Percentiles rank a stretch among this genome's conserved stretches.
phyloP scores from a whole-genome alignment of 192 early-diverging fungal species.

The Gonapodya prolifera region DNA sequence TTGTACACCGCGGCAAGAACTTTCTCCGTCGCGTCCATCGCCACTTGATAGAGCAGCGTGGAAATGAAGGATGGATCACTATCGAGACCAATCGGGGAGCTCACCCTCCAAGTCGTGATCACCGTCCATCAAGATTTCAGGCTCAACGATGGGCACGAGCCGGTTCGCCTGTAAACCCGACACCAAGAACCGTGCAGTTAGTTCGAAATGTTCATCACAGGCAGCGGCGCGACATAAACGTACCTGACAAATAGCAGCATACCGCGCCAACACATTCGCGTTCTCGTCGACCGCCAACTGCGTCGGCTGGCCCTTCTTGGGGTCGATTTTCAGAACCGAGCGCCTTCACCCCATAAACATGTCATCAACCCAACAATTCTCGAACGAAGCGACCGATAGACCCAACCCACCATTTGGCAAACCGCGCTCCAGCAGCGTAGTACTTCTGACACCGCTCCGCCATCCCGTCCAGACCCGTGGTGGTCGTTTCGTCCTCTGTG shows the following conservation, averaged over 20 bases:
- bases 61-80: too few species aligned
- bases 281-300: slow-evolving; percentile 21
- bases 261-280: slow-evolving; percentile 29
- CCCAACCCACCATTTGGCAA: slow-evolving; percentile 36
- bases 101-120: slow-evolving; percentile 24
- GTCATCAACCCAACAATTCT: background rate
- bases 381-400: slow-evolving; percentile 1
- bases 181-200: too few species aligned
- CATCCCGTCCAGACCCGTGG: slow-evolving; percentile 26
- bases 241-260: slow-evolving; percentile 23
- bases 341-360: slow-evolving; percentile 9
- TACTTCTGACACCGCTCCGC: slow-evolving; percentile 23
- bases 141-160: slow-evolving; percentile 33
- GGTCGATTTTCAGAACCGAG: slow-evolving; percentile 25
- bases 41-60: too few species aligned
- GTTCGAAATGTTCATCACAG: too few species aligned
- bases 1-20: slow-evolving; percentile 25
- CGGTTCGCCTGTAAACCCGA: slow-evolving; percentile 21
- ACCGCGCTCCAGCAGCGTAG: slow-evolving; percentile 26
- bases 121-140: slow-evolving; percentile 33
- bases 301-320: slow-evolving; percentile 16
- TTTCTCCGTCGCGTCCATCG: slow-evolving; percentile 21
- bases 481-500: slow-evolving; percentile 27
- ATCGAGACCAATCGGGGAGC: too few species aligned
- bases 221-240: background rate